A percentile compares a stretch with the other conserved stretches of the same genome.
Conservation (phyloP, 805 yeast genomes). For the Ogataea saltuana region DNA sequence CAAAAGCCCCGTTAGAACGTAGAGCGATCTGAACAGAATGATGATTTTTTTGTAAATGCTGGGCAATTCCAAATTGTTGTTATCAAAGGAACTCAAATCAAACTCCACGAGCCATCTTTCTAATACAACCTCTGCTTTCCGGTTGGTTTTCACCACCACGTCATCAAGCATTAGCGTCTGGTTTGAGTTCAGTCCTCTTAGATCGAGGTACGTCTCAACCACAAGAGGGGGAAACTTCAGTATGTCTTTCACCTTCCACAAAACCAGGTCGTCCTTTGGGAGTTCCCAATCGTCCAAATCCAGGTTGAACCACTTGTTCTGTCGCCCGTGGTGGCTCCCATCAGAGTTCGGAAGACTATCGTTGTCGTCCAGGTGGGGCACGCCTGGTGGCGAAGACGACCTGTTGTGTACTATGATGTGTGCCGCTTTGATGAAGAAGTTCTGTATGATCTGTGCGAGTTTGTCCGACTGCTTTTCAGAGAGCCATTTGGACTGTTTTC, state of each 20-base stretch:
- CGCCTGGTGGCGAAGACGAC: slow-evolving; percentile 19
- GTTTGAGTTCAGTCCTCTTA: slow-evolving; percentile 26
- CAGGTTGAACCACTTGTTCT: slow-evolving; percentile 66
- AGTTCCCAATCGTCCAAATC: slow-evolving; percentile 42
- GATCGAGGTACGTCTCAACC: slow-evolving; percentile 64
- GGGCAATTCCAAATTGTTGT: slow-evolving; percentile 55
- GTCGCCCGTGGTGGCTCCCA: slow-evolving; percentile 24
- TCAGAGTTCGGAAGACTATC: slow-evolving; percentile 1
- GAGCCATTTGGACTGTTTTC: slow-evolving; percentile 26
- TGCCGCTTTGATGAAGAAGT: slow-evolving; percentile 65
- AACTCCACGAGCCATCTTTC: slow-evolving; percentile 93
- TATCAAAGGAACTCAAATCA: slow-evolving; percentile 47
- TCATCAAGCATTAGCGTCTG: slow-evolving; percentile 29
- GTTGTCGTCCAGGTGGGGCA: slow-evolving; percentile 20
- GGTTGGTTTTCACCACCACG: slow-evolving; percentile 57
- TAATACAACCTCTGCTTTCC: slow-evolving; percentile 81
- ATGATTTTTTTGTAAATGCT: slow-evolving; percentile 72
- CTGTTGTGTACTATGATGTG: slow-evolving; percentile 44
- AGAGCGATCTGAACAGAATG: slow-evolving; percentile 70
- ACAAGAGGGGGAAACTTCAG: slow-evolving; percentile 73
- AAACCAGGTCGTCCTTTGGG: slow-evolving; percentile 55
- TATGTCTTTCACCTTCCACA: slow-evolving; percentile 56
- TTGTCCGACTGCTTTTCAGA: slow-evolving; percentile 36
- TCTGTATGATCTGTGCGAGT: slow-evolving; percentile 41
- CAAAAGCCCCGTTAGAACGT: slow-evolving; percentile 62